Evolutionary conservation across 352 stramenopile genomes (phyloP).

Genomic region (Phytophthora europaea): DNA sequence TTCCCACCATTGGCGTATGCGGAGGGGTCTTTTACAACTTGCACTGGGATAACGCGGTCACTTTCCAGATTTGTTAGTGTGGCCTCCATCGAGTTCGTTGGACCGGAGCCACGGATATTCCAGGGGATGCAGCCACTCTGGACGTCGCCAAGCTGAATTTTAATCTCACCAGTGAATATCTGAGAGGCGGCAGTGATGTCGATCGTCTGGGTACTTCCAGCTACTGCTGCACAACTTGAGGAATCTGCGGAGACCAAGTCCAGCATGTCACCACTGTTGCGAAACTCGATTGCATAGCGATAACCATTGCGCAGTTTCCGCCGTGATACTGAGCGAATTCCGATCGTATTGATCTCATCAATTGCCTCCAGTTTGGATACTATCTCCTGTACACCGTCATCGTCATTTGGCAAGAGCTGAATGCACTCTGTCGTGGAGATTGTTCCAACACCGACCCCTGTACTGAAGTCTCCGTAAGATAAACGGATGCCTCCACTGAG

Average conservation of each 20-base stretch:
- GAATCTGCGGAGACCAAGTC: constrained; percentile 58
- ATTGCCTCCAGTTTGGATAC: constrained; percentile 46
- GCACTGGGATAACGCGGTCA: constrained; percentile 48
- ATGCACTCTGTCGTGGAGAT: constrained; percentile 65
- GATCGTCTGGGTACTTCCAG: constrained; percentile 70
- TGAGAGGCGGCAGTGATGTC: constrained; percentile 50
- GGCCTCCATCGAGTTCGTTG: constrained; percentile 47
- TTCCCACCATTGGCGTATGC: constrained; percentile 43
- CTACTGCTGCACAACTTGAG: constrained; percentile 42
- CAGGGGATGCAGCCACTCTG: constrained; percentile 56
- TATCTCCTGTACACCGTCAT: constrained; percentile 60
- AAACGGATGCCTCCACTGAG: constrained; percentile 60
- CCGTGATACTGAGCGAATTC: constrained; percentile 47
- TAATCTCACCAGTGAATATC: constrained; percentile 63
- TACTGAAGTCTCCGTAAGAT: constrained; percentile 65
- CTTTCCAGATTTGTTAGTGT: constrained; percentile 47
- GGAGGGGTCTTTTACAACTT: constrained; percentile 58
- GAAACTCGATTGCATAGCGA: constrained; percentile 62
- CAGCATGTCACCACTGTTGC: constrained; percentile 60
- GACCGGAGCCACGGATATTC: constrained; percentile 49
- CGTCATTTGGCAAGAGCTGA: constrained; percentile 45
- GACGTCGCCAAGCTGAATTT: constrained; percentile 48
- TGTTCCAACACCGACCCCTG: constrained; percentile 30
- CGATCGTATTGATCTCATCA: constrained; percentile 65
- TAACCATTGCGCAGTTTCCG: constrained; percentile 48